Base-by-base conservation (phyloP, 495 filamentous ascomycete species). In the Tuber aestivum region DNA sequence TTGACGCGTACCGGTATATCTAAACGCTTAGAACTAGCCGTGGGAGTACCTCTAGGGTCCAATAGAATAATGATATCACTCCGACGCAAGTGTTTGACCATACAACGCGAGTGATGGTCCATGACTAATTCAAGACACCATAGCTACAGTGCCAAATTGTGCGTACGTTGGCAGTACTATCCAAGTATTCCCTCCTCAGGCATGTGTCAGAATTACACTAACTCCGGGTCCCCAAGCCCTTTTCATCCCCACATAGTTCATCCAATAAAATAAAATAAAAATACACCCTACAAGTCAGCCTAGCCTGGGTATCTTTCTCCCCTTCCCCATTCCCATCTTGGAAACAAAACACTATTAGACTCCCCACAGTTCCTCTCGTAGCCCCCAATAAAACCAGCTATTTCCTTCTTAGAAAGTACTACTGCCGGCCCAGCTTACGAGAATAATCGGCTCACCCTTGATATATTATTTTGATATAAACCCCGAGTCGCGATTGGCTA, bases 191-290 rank as follows among this genome's bases (percentile, higher is more conserved):
- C n/a, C 0, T 1, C 23, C 23, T 7, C 23, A 56, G 12, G 21
- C n/a, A 12, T 56, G 23, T 9, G n/a, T n/a, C 21, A 56, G 12
- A 3, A n/a, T 12, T n/a, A n/a, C 9, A 56, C 48, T n/a, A n/a
- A 0, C 6, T 9, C 48, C 8, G 48, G 21, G 21, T 6, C 48
- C 8, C 48, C 21, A 50, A n/a, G 48, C 21, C 21, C 7, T 9
- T 21, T 50, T 50, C 48, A 2, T n/a, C 23, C 48, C 8, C 14
- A 45, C 3, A 45, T 0, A 3, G 10, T n/a, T 50, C 48, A n/a
- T 10, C 6, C 6, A 1, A 50, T 0, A 7, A 3, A n/a, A n/a
- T n/a, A n/a, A n/a, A n/a, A n/a, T n/a, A n/a, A 16, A 0, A n/a
- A n/a, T 21, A 1, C 7, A 8, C 21, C 6, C 48, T 8, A 50